Percentiles rank a stretch among this genome's conserved stretches.
Evolutionary conservation across 2,329 filamentous ascomycete species (phyloP).

Genomic region (Drechslerella coelobrocha): DNA sequence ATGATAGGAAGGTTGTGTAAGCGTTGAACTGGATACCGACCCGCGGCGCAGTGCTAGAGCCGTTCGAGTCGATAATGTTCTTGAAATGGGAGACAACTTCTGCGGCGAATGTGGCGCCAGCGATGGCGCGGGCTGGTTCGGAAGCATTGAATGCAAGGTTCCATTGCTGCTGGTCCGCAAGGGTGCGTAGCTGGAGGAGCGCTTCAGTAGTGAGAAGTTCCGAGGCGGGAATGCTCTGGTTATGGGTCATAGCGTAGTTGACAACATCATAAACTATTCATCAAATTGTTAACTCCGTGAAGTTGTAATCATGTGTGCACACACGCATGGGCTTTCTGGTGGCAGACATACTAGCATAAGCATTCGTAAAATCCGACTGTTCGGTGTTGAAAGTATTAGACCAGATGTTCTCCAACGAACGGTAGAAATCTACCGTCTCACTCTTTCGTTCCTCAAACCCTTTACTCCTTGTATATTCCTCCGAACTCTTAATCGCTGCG

Average conservation of each 20-base stretch:
- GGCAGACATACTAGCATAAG: conserved; percentile 58
- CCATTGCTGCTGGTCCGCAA: conserved; percentile 82
- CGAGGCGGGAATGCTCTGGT: conserved; percentile 57
- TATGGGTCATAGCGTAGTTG: conserved; percentile 65
- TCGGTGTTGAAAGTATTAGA: conserved; percentile 57
- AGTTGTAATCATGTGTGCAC: background rate
- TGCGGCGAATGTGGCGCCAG: conserved; percentile 64
- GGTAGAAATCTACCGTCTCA: conserved; percentile 64
- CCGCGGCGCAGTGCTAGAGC: conserved; percentile 54
- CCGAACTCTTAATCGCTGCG: conserved; percentile 65
- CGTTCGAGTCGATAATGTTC: conserved; percentile 23
- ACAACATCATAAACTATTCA: conserved; percentile 65
- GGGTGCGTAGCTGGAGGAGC: conserved; percentile 69
- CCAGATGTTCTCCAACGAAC: conserved; percentile 62
- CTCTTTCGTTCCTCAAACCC: conserved; percentile 61
- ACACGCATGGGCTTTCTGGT: no score
- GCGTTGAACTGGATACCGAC: conserved; percentile 60
- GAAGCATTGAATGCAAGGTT: conserved; percentile 60
- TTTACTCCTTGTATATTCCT: conserved; percentile 63
- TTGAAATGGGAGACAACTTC: conserved; percentile 32
- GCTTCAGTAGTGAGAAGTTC: conserved; percentile 64
- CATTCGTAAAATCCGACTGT: conserved; percentile 62
- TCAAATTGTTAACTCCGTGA: background rate
- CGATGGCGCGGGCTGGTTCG: conserved; percentile 60
- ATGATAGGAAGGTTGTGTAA: conserved; percentile 65